Evolutionary conservation across 108 stramenopile genomes (phyloP), one percentile per base, ranked within the genome.

Genomic region (Cyclotella distinguenda): DNA sequence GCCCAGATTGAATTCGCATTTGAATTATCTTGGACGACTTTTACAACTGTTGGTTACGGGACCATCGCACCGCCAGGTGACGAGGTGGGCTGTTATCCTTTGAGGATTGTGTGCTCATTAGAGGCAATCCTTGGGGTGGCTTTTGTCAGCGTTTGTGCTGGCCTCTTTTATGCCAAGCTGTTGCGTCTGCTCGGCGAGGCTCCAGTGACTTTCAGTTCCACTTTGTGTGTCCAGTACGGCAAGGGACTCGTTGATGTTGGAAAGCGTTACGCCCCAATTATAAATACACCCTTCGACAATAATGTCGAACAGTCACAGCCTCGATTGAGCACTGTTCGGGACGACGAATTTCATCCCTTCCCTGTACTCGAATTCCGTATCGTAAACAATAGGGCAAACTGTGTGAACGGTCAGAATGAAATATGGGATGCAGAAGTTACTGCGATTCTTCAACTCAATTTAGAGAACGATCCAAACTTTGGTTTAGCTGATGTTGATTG

Each of bases 211-310:
- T 72, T 72, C 34, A 65, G 64, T 58, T 66, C 64, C 13, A 72
- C 63, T 2, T 34, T 72, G 65, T 72, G 70, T 38, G 54, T 72
- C 27, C 70, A 56, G 28, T 72, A 72, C 39, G 70, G 70, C 12
- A 66, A 72, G 19, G 70, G 70, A 23, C 42, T 72, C 25, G n/a
- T 51, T 9, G 55, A 56, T 42, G 13, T n/a, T 26, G 47, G 45
- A 6, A 27, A 56, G 8, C 44, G 45, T 34, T 39, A 36, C 27
- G 30, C 39, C 22, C 43, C 44, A 3, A 21, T 52, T 22, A 28
- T 47, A n/a, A 30, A 54, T 12, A 21, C 26, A 23, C 19, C n/a
- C 22, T 6, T 13, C 25, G 16, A 12, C n/a, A 25, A 27, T 3
- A 48, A 68, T 62, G 15, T 36, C 0, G 10, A 12, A 10, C 2